Conservation (phyloP, 1,139 yeast species). For the Yamadazyma sp. region DNA sequence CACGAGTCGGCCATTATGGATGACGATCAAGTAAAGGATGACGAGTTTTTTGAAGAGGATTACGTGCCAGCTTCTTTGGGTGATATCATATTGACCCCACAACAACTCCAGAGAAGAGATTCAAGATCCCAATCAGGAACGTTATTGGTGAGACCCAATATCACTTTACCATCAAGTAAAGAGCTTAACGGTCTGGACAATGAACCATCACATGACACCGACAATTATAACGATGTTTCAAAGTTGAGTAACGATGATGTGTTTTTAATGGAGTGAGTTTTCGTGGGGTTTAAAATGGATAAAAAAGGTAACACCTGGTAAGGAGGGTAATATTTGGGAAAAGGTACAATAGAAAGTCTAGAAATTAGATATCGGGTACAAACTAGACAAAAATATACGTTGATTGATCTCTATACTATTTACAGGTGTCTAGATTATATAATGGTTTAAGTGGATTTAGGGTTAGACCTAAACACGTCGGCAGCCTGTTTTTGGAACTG, state of each 20-base stretch:
- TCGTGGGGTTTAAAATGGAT: not conserved
- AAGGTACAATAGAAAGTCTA: not conserved
- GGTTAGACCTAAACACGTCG: slow-evolving; percentile 33
- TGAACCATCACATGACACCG: slow-evolving; percentile 1
- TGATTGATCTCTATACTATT: slow-evolving; percentile 3
- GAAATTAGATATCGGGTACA: not conserved
- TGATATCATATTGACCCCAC: slow-evolving; percentile 73
- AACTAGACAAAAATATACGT: not conserved
- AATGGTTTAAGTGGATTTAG: slow-evolving; percentile 10
- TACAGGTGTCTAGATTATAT: slow-evolving; percentile 5
- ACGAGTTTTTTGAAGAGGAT: slow-evolving; percentile 57
- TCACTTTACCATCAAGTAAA: slow-evolving; percentile 9
- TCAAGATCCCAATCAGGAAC: slow-evolving; percentile 57
- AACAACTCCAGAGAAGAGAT: slow-evolving; percentile 65
- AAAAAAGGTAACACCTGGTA: not conserved
- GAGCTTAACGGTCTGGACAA: slow-evolving; percentile 1
- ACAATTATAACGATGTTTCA: not conserved
- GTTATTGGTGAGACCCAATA: slow-evolving; percentile 35
- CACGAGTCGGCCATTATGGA: slow-evolving; percentile 34
- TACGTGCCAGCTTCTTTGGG: slow-evolving; percentile 74
- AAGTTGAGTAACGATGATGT: slow-evolving; percentile 14
- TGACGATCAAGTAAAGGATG: slow-evolving; percentile 22
- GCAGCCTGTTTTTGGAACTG: slow-evolving; percentile 26
- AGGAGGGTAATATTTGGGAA: not conserved
- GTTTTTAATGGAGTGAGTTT: slow-evolving; percentile 29